Base-by-base conservation (phyloP, 352 stramenopile species). In the Aphanomyces stellatus region DNA sequence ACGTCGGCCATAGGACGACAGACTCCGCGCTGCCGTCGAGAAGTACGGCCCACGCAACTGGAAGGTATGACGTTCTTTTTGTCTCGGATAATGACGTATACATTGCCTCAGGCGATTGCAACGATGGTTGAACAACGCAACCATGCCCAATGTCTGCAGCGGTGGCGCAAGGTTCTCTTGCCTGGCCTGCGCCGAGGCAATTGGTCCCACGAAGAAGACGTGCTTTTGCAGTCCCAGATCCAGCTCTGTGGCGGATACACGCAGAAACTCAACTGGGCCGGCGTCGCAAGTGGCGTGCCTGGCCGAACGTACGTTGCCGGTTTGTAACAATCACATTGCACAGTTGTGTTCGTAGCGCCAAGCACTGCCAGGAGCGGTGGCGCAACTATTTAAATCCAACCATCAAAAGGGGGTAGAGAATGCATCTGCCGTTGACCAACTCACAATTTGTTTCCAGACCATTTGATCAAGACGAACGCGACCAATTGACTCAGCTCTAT, bases 301-400 rank as follows among this genome's bases (percentile, higher is more conserved):
- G 80, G 79, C 41, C 70, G 84, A 76, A 87, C 81, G 75, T 88
- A 75, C 34, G 67, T 55, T n/a, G 25, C 48, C n/a, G 13, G 48
- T 46, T 46, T 46, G 37, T 46, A n/a, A n/a, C n/a, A n/a, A n/a
- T 46, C 37, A 46, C 37, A 46, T 31, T 33, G 0, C 0, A 1
- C 27, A 27, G 10, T 27, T 33, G 15, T 56, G 17, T 61, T 46
- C 60, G 28, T 71, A 93, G 84, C 42, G 80, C 87, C 3, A 98
- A 99, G 74, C 95, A 98, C 71, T 99, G 95, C 67, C 88, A 95
- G 15, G 94, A 99, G 68, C 89, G 95, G 17, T 99, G 93, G 88
- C 79, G 97, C 31, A 98, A 98, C 76, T 94, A 98, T 74, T 80
- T 98, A 53, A 92, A 98, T 78, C 95, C 95, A 35, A 94, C 87